Base-by-base conservation (phyloP, 306 rosid species). In the Inga leiocalycina region DNA sequence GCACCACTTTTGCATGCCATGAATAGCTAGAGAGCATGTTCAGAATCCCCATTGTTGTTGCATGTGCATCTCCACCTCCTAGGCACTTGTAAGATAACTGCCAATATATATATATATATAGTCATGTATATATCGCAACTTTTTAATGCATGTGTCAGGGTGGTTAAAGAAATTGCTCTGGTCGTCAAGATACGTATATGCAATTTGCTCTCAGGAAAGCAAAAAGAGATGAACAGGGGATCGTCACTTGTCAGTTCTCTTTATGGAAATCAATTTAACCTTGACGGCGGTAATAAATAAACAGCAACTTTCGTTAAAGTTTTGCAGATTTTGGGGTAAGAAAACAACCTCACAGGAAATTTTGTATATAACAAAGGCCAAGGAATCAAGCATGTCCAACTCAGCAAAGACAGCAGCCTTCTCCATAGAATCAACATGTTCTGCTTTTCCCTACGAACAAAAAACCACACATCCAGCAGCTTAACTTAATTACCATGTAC, bases 1-100 rank as follows among this genome's bases (percentile, higher is more conserved):
- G 62, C 74, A 83, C 96, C 82, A 89, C 88, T 86, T 92, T 92
- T 43, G 92, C 86, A 70, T 92, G 91, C 93, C 93, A 90, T 30
- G 89, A 66, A 74, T 87, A 90, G 81, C 61, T 84, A 8, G 92
- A 78, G 19, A 92, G 87, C 44, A 68, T 77, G 81, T 89, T 86
- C 81, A 90, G 76, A 45, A 88, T 43, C 45, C 67, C 85, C 80
- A 89, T 66, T 8, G 93, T 85, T 30, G 86, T 83, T 5, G 73
- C 80, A 75, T 87, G 90, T 54, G 87, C 85, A 80, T 90, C 94
- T 15, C 82, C 67, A 52, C 85, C 82, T 13, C 87, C 82, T 2
- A 80, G 83, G 82, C 87, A 54, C 87, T 87, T 85, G 85, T 85
- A 83, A 35, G 61, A 54, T 41, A 90, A 67, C 93, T 92, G 89